Evolutionary conservation across 805 yeast species (phyloP), one percentile per base, ranked within the genome.

Genomic region (Komagataella pseudopastoris): DNA sequence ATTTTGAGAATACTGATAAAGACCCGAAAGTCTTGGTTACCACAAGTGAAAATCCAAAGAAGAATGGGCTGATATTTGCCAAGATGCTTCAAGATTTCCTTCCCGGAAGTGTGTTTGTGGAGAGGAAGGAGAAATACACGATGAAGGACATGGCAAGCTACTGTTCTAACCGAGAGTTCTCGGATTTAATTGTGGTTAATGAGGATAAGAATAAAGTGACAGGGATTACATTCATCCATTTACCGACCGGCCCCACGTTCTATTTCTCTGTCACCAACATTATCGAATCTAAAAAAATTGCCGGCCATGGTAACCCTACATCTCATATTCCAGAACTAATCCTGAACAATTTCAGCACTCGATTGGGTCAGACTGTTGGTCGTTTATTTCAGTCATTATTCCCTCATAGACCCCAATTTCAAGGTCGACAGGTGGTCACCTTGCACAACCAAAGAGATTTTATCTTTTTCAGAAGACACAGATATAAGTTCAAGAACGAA

Each of bases 371-470:
- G 62, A 87, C 98, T 0, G 95, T 91, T 5, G 97, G 96, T 36
- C 75, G 95, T 53, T 68, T 93, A 55, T 93, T 93, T 70, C 97
- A 90, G 65, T 80, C 96, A 1, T 71, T 93, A 46, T 88, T 91
- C 68, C 99, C 99, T 7, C 90, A 86, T 54, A 77, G 78, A 54
- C 99, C 99, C 1, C 97, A 93, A 62, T 79, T 93, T 59, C 85
- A 86, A 65, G 99, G 99, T 24, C 78, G 99, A 60, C 97, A 93
- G 64, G 99, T 88, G 47, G 84, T 93, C 24, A 93, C 99, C 0
- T 69, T 93, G 63, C 99, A 93, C 65, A 93, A 93, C 64, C 99
- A 93, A 66, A 77, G 99, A 72, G 99, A 93, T 66, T 93, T 76
- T 64, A 86, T 93, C 46, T 93, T 93, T 61, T 91, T 93, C 75